Conservation (phyloP, 2,329 filamentous ascomycete genomes). For the Monosporascus sp. region DNA sequence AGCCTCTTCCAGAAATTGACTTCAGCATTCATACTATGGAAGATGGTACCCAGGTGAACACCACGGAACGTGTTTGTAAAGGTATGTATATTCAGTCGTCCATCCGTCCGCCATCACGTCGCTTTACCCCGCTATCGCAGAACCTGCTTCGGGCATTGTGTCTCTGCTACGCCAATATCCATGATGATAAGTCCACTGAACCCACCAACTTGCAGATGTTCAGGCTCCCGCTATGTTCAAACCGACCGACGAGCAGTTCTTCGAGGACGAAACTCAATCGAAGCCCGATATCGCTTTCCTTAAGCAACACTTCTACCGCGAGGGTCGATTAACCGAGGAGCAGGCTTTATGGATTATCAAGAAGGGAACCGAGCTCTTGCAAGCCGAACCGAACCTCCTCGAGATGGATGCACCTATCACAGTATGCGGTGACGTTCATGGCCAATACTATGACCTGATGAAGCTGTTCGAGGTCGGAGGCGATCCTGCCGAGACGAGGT, state of each 20-base stretch:
- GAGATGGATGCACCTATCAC: conserved; percentile 99
- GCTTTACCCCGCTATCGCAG: conserved; percentile 16
- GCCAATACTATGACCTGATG: conserved; percentile 99
- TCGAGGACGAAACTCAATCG: conserved; percentile 73
- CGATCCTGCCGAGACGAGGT: conserved; percentile 91
- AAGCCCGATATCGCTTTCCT: conserved; percentile 93
- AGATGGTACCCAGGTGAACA: conserved; percentile 92
- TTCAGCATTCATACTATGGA: conserved; percentile 99
- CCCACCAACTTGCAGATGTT: conserved; percentile 61
- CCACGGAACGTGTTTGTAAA: conserved; percentile 95
- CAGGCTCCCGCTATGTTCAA: conserved; percentile 93
- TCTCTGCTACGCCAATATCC: conserved; percentile 4
- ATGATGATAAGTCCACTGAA: conserved; percentile 10
- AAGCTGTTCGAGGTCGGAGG: conserved; percentile 98
- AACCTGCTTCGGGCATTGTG: background rate
- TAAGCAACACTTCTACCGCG: conserved; percentile 97
- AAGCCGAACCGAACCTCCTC: conserved; percentile 86
- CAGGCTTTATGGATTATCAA: conserved; percentile 95
- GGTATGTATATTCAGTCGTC: conserved; percentile 49
- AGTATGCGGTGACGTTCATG: conserved; percentile 96
- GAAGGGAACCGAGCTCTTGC: conserved; percentile 80
- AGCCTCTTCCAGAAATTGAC: conserved; percentile 93
- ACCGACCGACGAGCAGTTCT: conserved; percentile 92
- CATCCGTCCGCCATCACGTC: background rate
- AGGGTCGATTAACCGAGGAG: conserved; percentile 93